Evolutionary conservation across 257 asterid genomes (phyloP).

Genomic region (Solanum dulcamara): DNA sequence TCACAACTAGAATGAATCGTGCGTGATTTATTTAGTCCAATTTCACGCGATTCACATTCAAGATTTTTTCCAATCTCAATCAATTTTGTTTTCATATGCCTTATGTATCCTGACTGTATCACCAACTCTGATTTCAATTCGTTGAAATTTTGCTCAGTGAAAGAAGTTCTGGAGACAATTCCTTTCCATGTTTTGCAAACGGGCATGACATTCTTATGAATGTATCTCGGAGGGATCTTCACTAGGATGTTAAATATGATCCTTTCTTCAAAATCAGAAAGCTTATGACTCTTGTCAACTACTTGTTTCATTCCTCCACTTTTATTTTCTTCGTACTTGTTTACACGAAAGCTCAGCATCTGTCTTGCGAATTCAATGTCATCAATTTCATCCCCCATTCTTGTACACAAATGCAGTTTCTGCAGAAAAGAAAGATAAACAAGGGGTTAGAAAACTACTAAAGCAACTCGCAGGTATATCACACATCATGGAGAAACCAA

Average conservation of each 20-base stretch:
- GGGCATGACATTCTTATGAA: neutral
- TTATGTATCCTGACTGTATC: neutral
- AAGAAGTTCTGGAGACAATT: neutral
- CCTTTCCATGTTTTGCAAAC: constrained; percentile 7
- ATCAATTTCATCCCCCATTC: neutral
- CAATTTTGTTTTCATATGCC: neutral
- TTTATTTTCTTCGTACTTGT: neutral
- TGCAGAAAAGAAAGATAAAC: neutral
- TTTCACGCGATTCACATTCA: neutral
- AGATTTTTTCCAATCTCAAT: neutral
- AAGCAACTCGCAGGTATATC: neutral
- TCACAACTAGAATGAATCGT: constrained; percentile 1
- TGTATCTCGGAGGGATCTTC: neutral
- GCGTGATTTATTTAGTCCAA: neutral
- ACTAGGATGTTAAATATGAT: neutral
- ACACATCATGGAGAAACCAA: no score
- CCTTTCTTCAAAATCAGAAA: neutral
- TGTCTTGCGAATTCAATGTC: neutral
- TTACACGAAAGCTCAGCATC: neutral
- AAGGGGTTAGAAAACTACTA: no score
- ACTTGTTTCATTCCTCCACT: neutral
- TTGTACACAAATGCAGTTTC: neutral
- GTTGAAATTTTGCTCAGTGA: neutral
- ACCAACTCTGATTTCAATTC: neutral
- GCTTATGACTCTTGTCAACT: neutral